Conservation (phyloP, 805 yeast species). For the Pichia rugopelliculosa region DNA sequence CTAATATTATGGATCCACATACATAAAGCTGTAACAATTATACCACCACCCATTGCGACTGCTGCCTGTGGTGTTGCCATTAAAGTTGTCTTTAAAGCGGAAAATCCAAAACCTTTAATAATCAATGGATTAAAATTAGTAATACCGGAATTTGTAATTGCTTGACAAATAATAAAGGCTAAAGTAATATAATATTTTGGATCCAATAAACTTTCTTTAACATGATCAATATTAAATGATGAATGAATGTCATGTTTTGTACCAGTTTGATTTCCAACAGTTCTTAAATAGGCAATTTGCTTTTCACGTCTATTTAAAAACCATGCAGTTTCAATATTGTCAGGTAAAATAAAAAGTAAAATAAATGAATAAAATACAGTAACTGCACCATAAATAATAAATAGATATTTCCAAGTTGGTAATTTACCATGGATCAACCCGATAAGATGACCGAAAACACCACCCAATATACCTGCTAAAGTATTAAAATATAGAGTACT, state of each 20-base stretch:
- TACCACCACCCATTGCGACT: conserved; percentile 28
- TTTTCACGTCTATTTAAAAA: conserved; percentile 38
- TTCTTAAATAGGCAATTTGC: conserved; percentile 9
- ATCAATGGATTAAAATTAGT: conserved; percentile 10
- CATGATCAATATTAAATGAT: conserved; percentile 35
- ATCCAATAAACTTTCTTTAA: conserved; percentile 37
- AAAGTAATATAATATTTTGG: conserved; percentile 34
- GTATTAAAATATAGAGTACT: conserved; percentile 31
- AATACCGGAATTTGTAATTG: conserved; percentile 13
- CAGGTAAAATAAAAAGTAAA: conserved; percentile 32
- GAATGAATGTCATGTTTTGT: conserved; percentile 29
- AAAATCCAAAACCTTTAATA: conserved; percentile 11
- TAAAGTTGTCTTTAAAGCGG: conserved; percentile 12
- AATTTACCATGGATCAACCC: conserved; percentile 34
- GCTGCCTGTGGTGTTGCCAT: conserved; percentile 31
- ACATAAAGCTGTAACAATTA: conserved; percentile 1
- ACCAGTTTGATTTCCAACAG: conserved; percentile 3
- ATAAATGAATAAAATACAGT: conserved; percentile 35
- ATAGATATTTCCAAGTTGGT: conserved; percentile 54
- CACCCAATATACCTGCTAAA: conserved; percentile 27
- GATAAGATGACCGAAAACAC: conserved; percentile 42
- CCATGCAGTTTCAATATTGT: conserved; percentile 38
- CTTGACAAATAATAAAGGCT: conserved; percentile 22
- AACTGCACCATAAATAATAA: conserved; percentile 51
- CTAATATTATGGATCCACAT: conserved; percentile 8